Conservation (phyloP, 2,329 filamentous ascomycete genomes). For the Penicillium sp. region DNA sequence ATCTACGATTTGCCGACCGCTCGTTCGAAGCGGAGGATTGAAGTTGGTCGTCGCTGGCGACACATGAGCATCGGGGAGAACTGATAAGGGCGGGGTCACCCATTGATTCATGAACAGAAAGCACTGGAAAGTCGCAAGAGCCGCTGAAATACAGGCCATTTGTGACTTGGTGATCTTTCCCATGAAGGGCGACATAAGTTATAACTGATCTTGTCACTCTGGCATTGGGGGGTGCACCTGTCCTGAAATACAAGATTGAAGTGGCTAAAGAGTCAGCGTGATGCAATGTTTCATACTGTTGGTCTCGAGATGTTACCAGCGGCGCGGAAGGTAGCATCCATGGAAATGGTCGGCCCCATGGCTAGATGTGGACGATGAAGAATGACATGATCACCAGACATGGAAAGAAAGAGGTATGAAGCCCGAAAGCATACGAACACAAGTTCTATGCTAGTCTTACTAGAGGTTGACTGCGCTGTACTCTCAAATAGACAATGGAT, state of each 20-base stretch:
- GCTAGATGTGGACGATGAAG: neutral
- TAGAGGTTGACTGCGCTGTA: too few species aligned
- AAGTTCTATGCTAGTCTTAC: too few species aligned
- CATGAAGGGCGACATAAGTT: neutral
- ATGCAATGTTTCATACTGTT: neutral
- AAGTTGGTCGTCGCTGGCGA: neutral
- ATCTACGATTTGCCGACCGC: slow-evolving; percentile 64
- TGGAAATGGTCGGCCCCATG: neutral
- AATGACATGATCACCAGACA: neutral
- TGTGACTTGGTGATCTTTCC: neutral
- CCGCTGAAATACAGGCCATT: neutral
- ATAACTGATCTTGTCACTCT: neutral
- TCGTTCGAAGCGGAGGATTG: neutral
- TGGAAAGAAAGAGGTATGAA: too few species aligned
- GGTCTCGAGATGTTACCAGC: neutral
- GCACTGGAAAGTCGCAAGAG: neutral
- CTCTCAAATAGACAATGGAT: too few species aligned
- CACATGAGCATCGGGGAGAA: neutral
- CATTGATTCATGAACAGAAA: neutral
- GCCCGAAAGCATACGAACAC: too few species aligned
- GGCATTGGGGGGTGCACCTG: neutral
- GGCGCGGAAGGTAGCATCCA: neutral
- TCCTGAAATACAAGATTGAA: neutral
- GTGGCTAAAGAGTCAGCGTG: neutral
- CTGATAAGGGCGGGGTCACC: neutral